Conservation (phyloP, 495 filamentous ascomycete genomes). For the Immersiella caudata region DNA sequence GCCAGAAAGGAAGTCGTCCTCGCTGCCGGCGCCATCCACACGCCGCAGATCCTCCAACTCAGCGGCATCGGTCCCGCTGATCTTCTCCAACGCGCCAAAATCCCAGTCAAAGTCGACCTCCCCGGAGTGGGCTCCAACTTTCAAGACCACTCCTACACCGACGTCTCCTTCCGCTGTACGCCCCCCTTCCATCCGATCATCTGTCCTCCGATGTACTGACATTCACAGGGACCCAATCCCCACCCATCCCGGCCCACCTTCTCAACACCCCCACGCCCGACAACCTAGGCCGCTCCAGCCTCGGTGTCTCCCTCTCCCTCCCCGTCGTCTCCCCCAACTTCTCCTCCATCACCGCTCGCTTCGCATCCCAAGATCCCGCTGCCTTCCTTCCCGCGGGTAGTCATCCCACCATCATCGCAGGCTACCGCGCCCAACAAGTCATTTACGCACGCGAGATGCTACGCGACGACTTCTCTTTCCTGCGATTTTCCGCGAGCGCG, state of each 20-base stretch:
- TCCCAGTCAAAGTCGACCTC: constrained; percentile 49
- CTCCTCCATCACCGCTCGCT: neutral
- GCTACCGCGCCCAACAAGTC: neutral
- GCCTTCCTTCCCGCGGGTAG: neutral
- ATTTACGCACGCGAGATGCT: neutral
- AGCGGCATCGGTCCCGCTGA: constrained; percentile 55
- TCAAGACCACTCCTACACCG: constrained; percentile 55
- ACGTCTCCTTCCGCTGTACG: constrained; percentile 36
- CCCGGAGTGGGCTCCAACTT: constrained; percentile 60
- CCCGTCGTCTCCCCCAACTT: neutral
- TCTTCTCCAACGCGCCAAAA: constrained; percentile 43
- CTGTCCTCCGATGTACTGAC: neutral
- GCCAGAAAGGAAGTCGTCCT: constrained; percentile 60
- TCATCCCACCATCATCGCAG: neutral
- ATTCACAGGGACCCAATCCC: neutral
- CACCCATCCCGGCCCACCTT: neutral
- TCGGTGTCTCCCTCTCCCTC: neutral
- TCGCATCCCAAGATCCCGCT: neutral
- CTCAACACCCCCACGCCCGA: neutral
- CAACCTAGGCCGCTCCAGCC: neutral
- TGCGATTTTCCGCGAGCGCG: neutral
- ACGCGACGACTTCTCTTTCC: neutral
- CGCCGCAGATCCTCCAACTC: constrained; percentile 57
- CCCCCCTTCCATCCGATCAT: neutral
- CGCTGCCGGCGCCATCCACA: constrained; percentile 58